phyloP scores from a whole-genome alignment of 768 basidiomycete species.

The Tulasnella sp. region DNA sequence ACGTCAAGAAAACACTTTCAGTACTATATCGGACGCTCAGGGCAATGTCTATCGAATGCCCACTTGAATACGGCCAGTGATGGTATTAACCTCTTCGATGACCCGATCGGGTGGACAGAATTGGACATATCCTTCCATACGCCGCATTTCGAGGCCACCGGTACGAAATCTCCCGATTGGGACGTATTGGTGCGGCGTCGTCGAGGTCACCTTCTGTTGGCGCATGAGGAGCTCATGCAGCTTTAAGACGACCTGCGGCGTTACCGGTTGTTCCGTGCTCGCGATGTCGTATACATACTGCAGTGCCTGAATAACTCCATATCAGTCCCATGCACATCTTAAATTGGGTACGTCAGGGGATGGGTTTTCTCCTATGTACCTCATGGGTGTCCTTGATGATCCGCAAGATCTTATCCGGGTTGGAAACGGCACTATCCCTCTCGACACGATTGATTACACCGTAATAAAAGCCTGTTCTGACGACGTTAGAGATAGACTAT shows the following conservation, averaged over 20 bases:
- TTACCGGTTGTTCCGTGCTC: not conserved
- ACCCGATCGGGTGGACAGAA: not conserved
- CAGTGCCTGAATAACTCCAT: not conserved
- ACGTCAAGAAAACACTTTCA: too few species aligned
- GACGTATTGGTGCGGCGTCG: not conserved
- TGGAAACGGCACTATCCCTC: not conserved
- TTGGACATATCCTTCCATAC: not conserved
- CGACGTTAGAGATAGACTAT: not conserved
- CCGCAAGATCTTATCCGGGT: not conserved
- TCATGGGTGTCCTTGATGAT: not conserved
- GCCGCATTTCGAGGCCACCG: not conserved
- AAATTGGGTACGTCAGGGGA: too few species aligned
- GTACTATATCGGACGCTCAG: not conserved
- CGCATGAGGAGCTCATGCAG: not conserved
- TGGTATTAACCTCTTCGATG: not conserved
- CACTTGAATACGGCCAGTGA: not conserved
- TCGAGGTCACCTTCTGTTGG: not conserved
- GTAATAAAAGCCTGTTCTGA: not conserved
- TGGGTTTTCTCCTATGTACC: too few species aligned
- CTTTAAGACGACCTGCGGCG: not conserved
- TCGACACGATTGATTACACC: not conserved
- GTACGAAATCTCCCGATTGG: not conserved
- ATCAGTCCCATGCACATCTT: too few species aligned
- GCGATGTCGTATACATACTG: not conserved
- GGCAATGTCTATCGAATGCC: not conserved